Percentiles rank a stretch among this genome's conserved stretches.
These are phyloP conservation scores for Neocucurbitaria cava DNA, from an alignment of 2,329 filamentous ascomycete species.

Conservation along the genomic window DNA sequence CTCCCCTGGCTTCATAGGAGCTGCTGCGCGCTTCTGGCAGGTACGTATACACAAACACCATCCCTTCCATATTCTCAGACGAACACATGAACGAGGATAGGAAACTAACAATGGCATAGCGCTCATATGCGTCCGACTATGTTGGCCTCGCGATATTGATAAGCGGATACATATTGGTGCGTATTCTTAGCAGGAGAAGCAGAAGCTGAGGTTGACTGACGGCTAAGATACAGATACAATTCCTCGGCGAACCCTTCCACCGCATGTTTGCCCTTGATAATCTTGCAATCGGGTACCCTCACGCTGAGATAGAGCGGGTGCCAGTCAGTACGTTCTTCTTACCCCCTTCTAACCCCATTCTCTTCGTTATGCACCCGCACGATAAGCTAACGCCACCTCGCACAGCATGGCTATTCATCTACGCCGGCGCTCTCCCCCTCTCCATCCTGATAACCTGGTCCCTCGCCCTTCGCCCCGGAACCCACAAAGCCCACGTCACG, in stretches of 20 bases:
- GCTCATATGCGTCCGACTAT: slow-evolving; percentile 89
- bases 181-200: slow-evolving; percentile 11
- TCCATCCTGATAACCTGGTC: slow-evolving; percentile 71
- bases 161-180: slow-evolving; percentile 68
- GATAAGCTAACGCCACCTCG: background rate
- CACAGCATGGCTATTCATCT: slow-evolving; percentile 76
- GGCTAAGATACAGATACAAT: slow-evolving; percentile 61
- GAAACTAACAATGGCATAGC: slow-evolving; percentile 56
- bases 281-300: slow-evolving; percentile 81
- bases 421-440: slow-evolving; percentile 76
- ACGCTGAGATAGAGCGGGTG: slow-evolving; percentile 84
- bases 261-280: slow-evolving; percentile 93
- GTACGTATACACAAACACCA: slow-evolving; percentile 24
- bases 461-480: slow-evolving; percentile 64
- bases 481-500: slow-evolving; percentile 85
- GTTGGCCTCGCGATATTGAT: slow-evolving; percentile 77
- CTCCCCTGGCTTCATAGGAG: slow-evolving; percentile 52
- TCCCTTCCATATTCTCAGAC: background rate
- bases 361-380: too few relatives aligned
- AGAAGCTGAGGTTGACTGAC: slow-evolving; percentile 8
- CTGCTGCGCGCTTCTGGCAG: slow-evolving; percentile 60
- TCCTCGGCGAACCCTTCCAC: slow-evolving; percentile 84
- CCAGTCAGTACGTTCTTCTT: slow-evolving; percentile 67
- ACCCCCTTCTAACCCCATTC: too few relatives aligned
- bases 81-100: background rate